phyloP scores from a whole-genome alignment of 2,329 filamentous ascomycete genomes.

The Lecanosticta acicola region DNA sequence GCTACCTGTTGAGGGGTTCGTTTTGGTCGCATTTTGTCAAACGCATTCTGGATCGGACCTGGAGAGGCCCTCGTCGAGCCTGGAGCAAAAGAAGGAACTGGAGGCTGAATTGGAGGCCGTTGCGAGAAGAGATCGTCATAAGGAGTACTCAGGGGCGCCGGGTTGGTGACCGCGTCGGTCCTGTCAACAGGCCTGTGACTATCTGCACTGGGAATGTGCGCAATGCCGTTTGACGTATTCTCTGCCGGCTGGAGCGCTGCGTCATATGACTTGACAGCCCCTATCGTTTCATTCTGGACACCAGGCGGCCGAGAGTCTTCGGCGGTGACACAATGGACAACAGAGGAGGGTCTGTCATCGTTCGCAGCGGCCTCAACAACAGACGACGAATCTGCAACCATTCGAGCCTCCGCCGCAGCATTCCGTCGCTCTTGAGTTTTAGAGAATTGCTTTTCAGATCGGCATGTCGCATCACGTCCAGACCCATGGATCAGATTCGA shows the following conservation, averaged over 20 bases:
- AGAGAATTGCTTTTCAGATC: conserved; percentile 11
- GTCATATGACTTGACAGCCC: no score
- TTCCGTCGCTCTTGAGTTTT: neutral
- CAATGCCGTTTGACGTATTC: no score
- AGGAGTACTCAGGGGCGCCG: conserved; percentile 23
- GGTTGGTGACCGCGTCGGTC: conserved; percentile 18
- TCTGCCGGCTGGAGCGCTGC: no score
- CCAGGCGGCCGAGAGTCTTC: no score
- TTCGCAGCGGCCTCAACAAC: neutral
- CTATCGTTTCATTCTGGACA: no score
- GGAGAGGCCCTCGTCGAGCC: conserved; percentile 33
- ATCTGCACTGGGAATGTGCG: no score
- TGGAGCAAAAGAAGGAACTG: conserved; percentile 29
- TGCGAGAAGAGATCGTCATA: conserved; percentile 28
- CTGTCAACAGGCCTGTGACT: neutral
- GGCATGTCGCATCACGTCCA: conserved; percentile 33
- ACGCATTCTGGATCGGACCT: conserved; percentile 54
- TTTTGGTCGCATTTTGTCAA: conserved; percentile 60
- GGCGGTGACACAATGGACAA: no score
- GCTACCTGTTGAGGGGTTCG: conserved; percentile 59
- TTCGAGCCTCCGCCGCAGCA: neutral
- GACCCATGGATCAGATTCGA: conserved; percentile 44
- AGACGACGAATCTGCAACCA: neutral
- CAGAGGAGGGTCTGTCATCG: no score
- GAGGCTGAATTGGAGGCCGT: conserved; percentile 31